Evolutionary conservation across 192 early-diverging fungal species (phyloP), one percentile per base, ranked within the genome.

Genomic region (Thamnidium elegans): DNA sequence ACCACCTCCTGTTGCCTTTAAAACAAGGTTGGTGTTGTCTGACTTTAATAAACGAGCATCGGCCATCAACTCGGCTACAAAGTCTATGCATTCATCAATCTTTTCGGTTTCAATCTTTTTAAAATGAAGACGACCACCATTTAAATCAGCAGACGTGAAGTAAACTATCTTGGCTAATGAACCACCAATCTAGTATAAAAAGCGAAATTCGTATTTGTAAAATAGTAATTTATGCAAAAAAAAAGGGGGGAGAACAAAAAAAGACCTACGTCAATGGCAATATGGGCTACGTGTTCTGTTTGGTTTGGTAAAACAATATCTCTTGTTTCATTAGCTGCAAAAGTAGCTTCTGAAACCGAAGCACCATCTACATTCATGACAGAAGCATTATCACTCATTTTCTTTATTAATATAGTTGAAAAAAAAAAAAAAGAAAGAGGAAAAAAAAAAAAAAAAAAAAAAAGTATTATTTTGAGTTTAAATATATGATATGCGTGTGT

Each of bases 91-190:
- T 52, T 91, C 81, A 36, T 96, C 91, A 55, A 96, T 90, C 48
- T 90, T 84, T 71, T 93, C 91, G 0, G 96, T 98, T 67, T 98
- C 94, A 66, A 98, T 94, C 55, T 90, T 94, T 55, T 83, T 85
- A 74, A 98, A 98, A 74, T 95, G 93, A 51, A 98, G 73, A 10
- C 94, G 82, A 1, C 96, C 96, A 44, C 94, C 94, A 19, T 81
- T 83, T n/a, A 46, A 45, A 13, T 61, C 26, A 20, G 66, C 45
- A 32, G 81, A 77, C 1, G 87, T 85, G 58, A 85, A 80, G 68
- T 90, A 89, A n/a, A 92, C 86, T 0, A 92, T 80, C 60, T 92
- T 92, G 55, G 87, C 85, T 7, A 90, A 71, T 13, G 87, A 86
- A 47, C 88, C 90, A 56, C 90, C 90, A 63, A 91, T 87, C 77